phyloP scores from a whole-genome alignment of 2,329 filamentous ascomycete species.

The Daldinia sp. region DNA sequence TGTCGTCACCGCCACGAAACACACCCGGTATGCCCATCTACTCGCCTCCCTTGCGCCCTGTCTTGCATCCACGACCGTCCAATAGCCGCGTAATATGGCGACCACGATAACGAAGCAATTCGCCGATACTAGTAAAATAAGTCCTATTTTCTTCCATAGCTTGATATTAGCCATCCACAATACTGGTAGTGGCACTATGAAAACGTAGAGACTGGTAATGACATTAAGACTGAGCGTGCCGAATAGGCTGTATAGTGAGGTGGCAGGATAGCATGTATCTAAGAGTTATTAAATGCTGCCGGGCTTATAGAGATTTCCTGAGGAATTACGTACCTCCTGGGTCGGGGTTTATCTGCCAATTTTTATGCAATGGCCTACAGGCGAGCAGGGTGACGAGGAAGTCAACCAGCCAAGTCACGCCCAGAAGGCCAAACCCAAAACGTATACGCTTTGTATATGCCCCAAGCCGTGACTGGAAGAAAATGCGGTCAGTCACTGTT shows the following conservation, averaged over 20 bases:
- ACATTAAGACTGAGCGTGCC: conserved; percentile 29
- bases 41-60: not conserved
- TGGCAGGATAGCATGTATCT: conserved; percentile 13
- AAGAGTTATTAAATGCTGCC: too few species aligned
- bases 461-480: not conserved
- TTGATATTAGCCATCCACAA: conserved; percentile 36
- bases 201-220: conserved; percentile 32
- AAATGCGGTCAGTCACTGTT: not conserved
- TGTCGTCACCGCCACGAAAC: conserved; percentile 29
- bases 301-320: too few species aligned
- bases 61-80: not conserved
- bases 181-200: conserved; percentile 32
- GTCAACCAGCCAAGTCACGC: not conserved
- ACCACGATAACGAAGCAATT: conserved; percentile 30
- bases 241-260: conserved; percentile 10
- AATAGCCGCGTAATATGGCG: conserved; percentile 17
- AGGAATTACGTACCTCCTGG: conserved; percentile 57
- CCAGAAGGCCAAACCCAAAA: not conserved
- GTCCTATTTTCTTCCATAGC: conserved; percentile 36
- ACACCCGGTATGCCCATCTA: conserved; percentile 22
- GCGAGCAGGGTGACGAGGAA: conserved; percentile 55
- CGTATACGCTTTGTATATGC: not conserved
- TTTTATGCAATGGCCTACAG: conserved; percentile 61
- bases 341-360: conserved; percentile 68
- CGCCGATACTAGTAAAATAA: conserved; percentile 26